Evolutionary conservation across 768 basidiomycete genomes (phyloP), one percentile per base, ranked within the genome.

Genomic region (Boletus rufocinnamomeus): DNA sequence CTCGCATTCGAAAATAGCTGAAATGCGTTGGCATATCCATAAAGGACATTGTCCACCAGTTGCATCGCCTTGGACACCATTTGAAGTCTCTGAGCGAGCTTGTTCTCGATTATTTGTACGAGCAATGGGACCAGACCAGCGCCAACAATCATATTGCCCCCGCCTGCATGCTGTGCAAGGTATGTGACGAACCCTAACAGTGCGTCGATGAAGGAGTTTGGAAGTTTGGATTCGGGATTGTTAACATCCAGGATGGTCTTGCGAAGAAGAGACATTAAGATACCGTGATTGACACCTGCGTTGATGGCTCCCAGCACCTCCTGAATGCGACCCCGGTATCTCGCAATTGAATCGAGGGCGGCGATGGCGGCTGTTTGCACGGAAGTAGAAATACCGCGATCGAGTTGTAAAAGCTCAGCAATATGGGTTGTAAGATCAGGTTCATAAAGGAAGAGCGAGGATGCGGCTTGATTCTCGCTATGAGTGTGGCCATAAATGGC

Each of bases 221-320:
- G 86, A 32, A 88, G 74, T 25, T 75, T 84, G 34, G 85, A 89
- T 25, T 86, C 81, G 2, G 86, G 79, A 56, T 82, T 82, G 54
- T 82, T 80, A 23, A 94, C 84, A 59, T 93, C 89, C 19, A 80
- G 71, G 19, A 93, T 87, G 25, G 91, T 90, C 74, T 86, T 88
- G 60, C 95, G 84, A 54, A 98, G 80, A 37, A 95, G 78, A 30
- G 89, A 88, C 88, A 98, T 93, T 27, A 99, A 73, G 41, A 94
- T 88, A 14, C 97, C 97, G 68, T 98, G 97, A 66, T 94, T 97
- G 54, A 98, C 93, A 45, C 93, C 93, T 27, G 93, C 95, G 70
- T 97, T 97, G 38, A 98, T 84, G 2, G 95, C 88, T 6, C 88
- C 87, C 47, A 97, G 74, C 40, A 96, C 93, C 69, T 98, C 97